These are phyloP conservation scores for Cruciata laevipes DNA, from an alignment of 257 asterid species.

Conservation along the genomic window DNA sequence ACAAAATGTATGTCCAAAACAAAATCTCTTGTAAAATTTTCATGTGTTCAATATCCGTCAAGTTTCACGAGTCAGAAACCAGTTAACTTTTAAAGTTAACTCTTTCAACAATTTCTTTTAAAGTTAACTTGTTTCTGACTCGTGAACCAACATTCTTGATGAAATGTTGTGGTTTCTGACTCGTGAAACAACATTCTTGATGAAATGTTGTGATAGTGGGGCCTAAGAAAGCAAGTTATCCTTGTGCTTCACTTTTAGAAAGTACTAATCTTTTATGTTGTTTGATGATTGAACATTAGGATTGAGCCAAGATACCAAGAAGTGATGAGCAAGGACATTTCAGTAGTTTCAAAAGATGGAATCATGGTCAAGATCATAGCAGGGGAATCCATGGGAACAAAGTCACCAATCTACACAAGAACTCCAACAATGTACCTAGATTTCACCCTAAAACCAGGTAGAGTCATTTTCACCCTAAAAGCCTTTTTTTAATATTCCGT, in stretches of 20 bases:
- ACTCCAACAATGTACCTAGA: slow-evolving; percentile 91
- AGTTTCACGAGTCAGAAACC: neutral
- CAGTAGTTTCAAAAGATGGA: slow-evolving; percentile 56
- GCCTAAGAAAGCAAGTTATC: neutral
- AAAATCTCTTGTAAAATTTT: too few species aligned
- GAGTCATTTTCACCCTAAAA: too few species aligned
- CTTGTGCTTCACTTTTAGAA: slow-evolving; percentile 3
- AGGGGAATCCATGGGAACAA: slow-evolving; percentile 64
- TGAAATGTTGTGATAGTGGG: neutral
- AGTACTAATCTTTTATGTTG: neutral
- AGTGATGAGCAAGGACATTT: slow-evolving; percentile 47
- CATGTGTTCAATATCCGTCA: neutral
- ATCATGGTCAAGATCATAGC: slow-evolving; percentile 65
- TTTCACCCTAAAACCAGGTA: slow-evolving; percentile 65
- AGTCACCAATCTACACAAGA: slow-evolving; percentile 56
- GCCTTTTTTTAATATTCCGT: too few species aligned
- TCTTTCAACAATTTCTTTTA: too few species aligned
- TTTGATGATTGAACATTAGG: slow-evolving; percentile 33
- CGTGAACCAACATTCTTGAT: too few species aligned
- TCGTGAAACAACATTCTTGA: neutral
- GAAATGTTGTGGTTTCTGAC: too few species aligned
- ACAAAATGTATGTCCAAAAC: slow-evolving; percentile 48
- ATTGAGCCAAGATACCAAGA: slow-evolving; percentile 86
- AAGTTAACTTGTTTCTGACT: too few species aligned
- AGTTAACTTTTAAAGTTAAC: neutral